phyloP scores from a whole-genome alignment of 805 yeast genomes.

The Yarrowia sp. region DNA sequence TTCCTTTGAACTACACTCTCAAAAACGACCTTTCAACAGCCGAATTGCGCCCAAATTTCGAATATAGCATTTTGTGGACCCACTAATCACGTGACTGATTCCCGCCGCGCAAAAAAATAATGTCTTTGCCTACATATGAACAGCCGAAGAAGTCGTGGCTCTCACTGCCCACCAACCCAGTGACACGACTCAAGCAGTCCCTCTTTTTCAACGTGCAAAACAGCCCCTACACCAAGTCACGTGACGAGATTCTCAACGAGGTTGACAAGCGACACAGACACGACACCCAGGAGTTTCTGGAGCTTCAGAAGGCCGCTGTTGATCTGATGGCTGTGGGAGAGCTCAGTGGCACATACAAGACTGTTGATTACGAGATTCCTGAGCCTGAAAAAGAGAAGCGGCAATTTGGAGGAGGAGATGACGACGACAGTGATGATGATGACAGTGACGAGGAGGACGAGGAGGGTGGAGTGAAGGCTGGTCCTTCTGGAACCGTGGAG shows the following conservation, averaged over 20 bases:
- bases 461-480: neutral
- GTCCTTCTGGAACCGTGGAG: neutral
- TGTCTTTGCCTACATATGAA: slow-evolving; percentile 14
- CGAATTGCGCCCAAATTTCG: neutral
- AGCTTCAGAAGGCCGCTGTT: slow-evolving; percentile 11
- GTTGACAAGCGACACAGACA: slow-evolving; percentile 19
- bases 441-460: slow-evolving; percentile 13
- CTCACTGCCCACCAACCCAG: slow-evolving; percentile 13
- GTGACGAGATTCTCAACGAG: slow-evolving; percentile 12
- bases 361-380: slow-evolving; percentile 14
- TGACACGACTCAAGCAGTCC: slow-evolving; percentile 21
- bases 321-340: slow-evolving; percentile 23
- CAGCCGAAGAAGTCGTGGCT: slow-evolving; percentile 30
- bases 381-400: neutral
- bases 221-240: slow-evolving; percentile 1
- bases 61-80: neutral
- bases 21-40: neutral
- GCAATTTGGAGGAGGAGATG: neutral
- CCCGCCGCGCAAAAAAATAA: neutral
- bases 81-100: neutral
- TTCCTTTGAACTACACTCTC: neutral
- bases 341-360: slow-evolving; percentile 26
- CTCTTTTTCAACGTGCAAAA: slow-evolving; percentile 15
- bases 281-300: slow-evolving; percentile 6
- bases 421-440: slow-evolving; percentile 1